Base-by-base conservation (phyloP, 805 yeast species). In the Candida pini region DNA sequence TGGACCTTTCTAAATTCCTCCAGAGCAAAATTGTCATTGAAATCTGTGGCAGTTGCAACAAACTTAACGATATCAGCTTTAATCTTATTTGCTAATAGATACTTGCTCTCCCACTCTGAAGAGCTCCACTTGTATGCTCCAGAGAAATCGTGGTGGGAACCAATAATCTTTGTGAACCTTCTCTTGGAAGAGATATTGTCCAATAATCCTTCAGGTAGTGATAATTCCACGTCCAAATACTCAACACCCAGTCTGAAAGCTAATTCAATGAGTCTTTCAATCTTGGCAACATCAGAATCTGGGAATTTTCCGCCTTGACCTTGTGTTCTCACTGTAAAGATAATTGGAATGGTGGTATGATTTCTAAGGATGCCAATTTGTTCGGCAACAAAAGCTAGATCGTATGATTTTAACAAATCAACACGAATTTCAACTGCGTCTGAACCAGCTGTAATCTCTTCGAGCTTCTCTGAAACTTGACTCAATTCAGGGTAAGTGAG, bases 271-370 rank as follows among this genome's bases (percentile, higher is more conserved):
- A 88, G 69, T 12, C 60, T 54, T 40, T 66, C 69, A 38, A 85
- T 69, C 15, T 60, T 49, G 4, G 57, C 68, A 18, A 51, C 48
- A 10, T 73, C 76, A 7, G 63, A 63, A 50, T 83, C 86, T 1
- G 83, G 82, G 62, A 86, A 84, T 28, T 64, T 56, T 17, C 96
- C 96, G 31, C 96, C 96, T 61, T 88, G 96, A 4, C 78, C 63
- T 44, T 63, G 53, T 1, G 95, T 83, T 55, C 95, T 75, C 3
- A 88, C 64, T 2, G 96, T 87, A 63, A 76, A 85, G 34, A 90
- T 71, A 28, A 89, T 78, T 26, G 97, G 96, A 34, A 87, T 60
- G 22, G 65, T 62, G 12, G 82, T 68, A 31, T 69, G 68, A 53
- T 71, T 70, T 54, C 96, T 77, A 44, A 90, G 60, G 12, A 69